Conservation (phyloP, 768 basidiomycete species). For the Candolleomyces eurysporus region DNA sequence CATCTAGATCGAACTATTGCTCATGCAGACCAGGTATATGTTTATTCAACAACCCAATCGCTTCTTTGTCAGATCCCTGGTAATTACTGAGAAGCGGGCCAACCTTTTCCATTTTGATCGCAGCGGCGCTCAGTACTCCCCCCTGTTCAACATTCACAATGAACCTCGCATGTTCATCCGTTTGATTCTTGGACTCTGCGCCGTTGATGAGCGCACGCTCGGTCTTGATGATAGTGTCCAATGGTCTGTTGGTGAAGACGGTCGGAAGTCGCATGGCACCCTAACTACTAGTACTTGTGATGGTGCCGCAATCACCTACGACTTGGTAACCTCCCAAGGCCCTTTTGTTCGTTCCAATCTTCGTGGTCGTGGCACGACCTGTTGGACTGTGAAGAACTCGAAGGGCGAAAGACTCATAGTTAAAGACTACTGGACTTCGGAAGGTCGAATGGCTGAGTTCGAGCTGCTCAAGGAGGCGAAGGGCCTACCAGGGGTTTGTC, state of each 20-base stretch:
- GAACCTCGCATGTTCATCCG: neutral
- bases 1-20: too few species aligned
- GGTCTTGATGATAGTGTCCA: neutral
- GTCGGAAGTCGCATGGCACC: too few species aligned
- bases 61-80: neutral
- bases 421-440: neutral
- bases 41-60: constrained; percentile 4
- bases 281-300: neutral
- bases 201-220: neutral
- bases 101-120: neutral
- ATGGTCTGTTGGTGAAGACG: neutral
- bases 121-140: neutral
- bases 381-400: neutral
- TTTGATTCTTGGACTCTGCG: neutral
- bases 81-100: neutral
- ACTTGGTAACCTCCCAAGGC: neutral
- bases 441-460: too few species aligned
- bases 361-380: neutral
- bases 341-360: neutral
- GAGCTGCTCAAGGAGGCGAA: too few species aligned
- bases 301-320: too few species aligned
- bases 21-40: neutral
- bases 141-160: neutral
- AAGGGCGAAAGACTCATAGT: neutral
- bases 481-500: too few species aligned